These are phyloP conservation scores for Magnaporthiopsis incrustans DNA, from an alignment of 2,329 filamentous ascomycete species.

Conservation along the genomic window DNA sequence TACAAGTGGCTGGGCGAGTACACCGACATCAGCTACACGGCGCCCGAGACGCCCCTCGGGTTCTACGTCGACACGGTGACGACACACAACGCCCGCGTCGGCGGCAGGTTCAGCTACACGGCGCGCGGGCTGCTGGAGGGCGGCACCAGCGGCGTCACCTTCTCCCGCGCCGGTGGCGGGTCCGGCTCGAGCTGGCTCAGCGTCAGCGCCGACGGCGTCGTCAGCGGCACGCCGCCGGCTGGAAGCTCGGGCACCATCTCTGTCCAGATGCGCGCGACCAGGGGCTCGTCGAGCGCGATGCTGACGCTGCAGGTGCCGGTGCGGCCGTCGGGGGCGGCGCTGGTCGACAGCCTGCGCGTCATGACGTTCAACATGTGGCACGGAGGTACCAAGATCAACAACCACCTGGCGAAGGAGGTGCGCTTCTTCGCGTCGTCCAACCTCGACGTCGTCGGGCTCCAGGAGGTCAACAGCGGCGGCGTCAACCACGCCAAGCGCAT, in stretches of 20 bases:
- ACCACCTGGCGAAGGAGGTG: constrained; percentile 31
- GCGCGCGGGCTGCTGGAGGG: constrained; percentile 25
- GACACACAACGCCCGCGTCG: constrained; percentile 27
- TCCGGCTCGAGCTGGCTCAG: constrained; percentile 24
- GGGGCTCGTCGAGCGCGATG: constrained; percentile 15
- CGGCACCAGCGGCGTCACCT: constrained; percentile 17
- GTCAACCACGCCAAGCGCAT: constrained; percentile 22
- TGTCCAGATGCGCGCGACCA: constrained; percentile 18
- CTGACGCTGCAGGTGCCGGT: constrained; percentile 26
- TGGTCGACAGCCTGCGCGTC: constrained; percentile 27
- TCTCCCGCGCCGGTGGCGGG: constrained; percentile 16
- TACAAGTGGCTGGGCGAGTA: constrained; percentile 29
- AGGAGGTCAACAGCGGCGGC: constrained; percentile 22
- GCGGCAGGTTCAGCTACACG: constrained; percentile 23
- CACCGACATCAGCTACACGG: constrained; percentile 20
- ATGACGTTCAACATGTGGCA: constrained; percentile 33
- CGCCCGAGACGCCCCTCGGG: background rate
- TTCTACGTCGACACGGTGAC: constrained; percentile 24
- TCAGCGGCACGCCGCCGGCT: constrained; percentile 26
- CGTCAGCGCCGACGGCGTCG: constrained; percentile 22
- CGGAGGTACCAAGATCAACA: constrained; percentile 26
- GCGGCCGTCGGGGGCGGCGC: constrained; percentile 14
- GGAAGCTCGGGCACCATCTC: constrained; percentile 14
- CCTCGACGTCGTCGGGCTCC: constrained; percentile 29
- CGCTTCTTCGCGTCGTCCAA: constrained; percentile 23